phyloP scores from a whole-genome alignment of 1,284 basidiomycete species.

The Violaceomyces palustris region DNA sequence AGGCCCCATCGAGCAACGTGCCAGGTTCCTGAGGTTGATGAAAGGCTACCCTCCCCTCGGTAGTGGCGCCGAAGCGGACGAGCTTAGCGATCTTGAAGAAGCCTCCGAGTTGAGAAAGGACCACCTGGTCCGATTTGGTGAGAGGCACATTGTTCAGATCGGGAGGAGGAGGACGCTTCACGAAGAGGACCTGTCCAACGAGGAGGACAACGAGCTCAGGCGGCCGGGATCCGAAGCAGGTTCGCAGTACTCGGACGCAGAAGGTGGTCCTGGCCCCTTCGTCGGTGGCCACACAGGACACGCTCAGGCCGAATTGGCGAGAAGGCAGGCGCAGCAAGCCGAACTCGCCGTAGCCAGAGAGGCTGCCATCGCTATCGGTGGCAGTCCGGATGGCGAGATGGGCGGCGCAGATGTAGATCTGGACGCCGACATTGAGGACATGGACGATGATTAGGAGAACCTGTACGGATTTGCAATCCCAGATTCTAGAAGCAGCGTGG shows the following conservation, averaged over 20 bases:
- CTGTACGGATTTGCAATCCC: too few species aligned
- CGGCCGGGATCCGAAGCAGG: not conserved
- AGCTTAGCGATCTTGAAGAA: slow-evolving; percentile 45
- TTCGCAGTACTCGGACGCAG: not conserved
- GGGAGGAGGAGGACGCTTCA: slow-evolving; percentile 34
- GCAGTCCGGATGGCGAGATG: slow-evolving; percentile 14
- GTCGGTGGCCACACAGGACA: slow-evolving; percentile 17
- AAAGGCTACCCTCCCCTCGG: slow-evolving; percentile 42
- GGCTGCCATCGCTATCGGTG: slow-evolving; percentile 15
- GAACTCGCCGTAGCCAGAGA: slow-evolving; percentile 20
- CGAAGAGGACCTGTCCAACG: slow-evolving; percentile 38
- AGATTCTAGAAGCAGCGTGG: too few species aligned
- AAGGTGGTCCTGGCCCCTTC: slow-evolving; percentile 4
- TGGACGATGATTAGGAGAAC: slow-evolving; percentile 18
- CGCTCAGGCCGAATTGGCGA: slow-evolving; percentile 16
- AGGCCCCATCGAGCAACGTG: slow-evolving; percentile 24
- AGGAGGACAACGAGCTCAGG: slow-evolving; percentile 30
- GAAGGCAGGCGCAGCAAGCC: slow-evolving; percentile 10
- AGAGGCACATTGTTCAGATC: slow-evolving; percentile 45
- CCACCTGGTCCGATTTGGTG: slow-evolving; percentile 36
- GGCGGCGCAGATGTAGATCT: slow-evolving; percentile 27
- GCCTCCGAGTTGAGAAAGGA: slow-evolving; percentile 35
- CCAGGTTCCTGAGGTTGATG: slow-evolving; percentile 30
- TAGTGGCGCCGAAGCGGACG: slow-evolving; percentile 35
- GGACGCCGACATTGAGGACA: slow-evolving; percentile 38